phyloP scores from a whole-genome alignment of 768 basidiomycete genomes.

The Leccinum uliginosum region DNA sequence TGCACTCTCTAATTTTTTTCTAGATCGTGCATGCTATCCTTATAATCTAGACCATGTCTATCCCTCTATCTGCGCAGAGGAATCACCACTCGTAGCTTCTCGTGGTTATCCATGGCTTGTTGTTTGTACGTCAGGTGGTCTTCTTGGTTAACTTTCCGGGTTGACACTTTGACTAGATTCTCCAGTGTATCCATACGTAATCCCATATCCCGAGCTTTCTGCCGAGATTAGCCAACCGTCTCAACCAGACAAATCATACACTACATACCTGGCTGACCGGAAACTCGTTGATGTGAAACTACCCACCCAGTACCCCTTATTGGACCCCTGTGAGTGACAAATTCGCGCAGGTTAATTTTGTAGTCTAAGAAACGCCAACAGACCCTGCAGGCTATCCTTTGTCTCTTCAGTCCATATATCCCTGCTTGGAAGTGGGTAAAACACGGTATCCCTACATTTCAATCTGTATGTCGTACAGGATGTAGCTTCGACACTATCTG shows the following conservation, averaged over 20 bases:
- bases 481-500: not conserved
- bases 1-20: not conserved
- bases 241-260: not conserved
- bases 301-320: conserved; percentile 16
- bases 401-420: conserved; percentile 26
- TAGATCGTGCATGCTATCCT: conserved; percentile 41
- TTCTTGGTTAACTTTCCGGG: not conserved
- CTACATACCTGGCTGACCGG: not conserved
- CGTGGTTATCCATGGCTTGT: conserved; percentile 34
- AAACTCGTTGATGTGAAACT: conserved; percentile 13
- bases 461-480: conserved; percentile 20
- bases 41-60: conserved; percentile 36
- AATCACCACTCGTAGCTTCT: conserved; percentile 10
- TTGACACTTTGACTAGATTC: conserved; percentile 15
- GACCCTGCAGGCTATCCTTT: conserved; percentile 26
- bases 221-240: conserved; percentile 2
- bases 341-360: not conserved
- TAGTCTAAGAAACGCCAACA: conserved; percentile 1
- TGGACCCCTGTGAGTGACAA: conserved; percentile 33
- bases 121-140: conserved; percentile 30
- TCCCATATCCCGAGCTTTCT: conserved; percentile 11
- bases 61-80: conserved; percentile 9
- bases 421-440: not conserved
- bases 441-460: conserved; percentile 21
- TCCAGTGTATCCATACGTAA: conserved; percentile 20